Evolutionary conservation across 306 rosid species (phyloP).

Genomic region (Inga laurina): DNA sequence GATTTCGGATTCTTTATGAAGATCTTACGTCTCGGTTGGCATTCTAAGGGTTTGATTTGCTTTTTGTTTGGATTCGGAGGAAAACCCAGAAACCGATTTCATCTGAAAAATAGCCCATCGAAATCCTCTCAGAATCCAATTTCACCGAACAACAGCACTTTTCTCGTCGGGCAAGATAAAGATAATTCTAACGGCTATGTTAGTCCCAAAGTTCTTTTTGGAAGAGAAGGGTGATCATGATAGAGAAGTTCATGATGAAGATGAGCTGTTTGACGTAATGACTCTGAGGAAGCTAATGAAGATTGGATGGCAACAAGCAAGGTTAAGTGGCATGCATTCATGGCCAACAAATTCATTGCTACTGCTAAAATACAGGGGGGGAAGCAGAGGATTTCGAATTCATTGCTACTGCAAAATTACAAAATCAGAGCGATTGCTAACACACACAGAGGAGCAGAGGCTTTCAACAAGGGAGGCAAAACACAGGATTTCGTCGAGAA

Average conservation of each 20-base stretch:
- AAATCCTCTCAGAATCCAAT: slow-evolving; percentile 20
- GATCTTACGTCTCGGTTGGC: slow-evolving; percentile 31
- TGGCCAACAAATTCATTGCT: no score
- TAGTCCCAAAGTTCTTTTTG: background rate
- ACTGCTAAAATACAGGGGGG: no score
- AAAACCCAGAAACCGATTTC: slow-evolving; percentile 26
- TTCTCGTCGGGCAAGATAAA: background rate
- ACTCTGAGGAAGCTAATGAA: slow-evolving; percentile 57
- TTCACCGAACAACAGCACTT: background rate
- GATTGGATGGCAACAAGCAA: slow-evolving; percentile 38
- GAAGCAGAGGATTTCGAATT: no score
- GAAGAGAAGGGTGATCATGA: background rate
- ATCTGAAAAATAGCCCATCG: background rate
- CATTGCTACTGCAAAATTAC: no score
- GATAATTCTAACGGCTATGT: background rate
- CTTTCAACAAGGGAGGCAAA: no score
- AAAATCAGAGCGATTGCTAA: no score
- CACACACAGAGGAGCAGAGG: no score
- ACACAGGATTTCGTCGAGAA: no score
- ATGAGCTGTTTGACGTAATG: slow-evolving; percentile 48
- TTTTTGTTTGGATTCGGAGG: slow-evolving; percentile 27
- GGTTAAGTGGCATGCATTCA: no score
- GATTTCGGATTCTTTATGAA: slow-evolving; percentile 35
- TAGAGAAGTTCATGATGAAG: slow-evolving; percentile 27
- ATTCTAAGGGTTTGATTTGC: slow-evolving; percentile 11